Conservation (phyloP, 225 moss, liverwort and hornwort genomes). For the Bryum argenteum region DNA sequence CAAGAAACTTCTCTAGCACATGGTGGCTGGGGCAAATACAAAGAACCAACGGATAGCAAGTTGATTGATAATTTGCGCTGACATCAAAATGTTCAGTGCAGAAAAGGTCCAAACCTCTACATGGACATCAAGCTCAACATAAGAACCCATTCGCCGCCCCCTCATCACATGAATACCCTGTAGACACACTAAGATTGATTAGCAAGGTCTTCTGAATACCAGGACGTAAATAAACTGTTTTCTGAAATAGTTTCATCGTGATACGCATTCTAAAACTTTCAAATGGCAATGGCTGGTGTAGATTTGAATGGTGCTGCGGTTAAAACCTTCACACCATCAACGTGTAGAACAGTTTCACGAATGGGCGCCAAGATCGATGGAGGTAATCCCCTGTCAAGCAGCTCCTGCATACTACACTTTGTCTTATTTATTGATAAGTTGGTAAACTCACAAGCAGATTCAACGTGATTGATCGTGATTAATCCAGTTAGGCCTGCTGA, state of each 20-base stretch:
- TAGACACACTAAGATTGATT: not conserved
- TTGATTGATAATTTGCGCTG: too few relatives aligned
- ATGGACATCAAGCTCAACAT: slow-evolving; percentile 65
- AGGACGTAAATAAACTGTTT: not conserved
- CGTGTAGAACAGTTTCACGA: slow-evolving; percentile 46
- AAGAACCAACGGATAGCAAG: too few relatives aligned
- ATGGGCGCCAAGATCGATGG: slow-evolving; percentile 61
- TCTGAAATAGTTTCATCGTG: not conserved
- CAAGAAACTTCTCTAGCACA: too few relatives aligned
- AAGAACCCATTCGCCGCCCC: slow-evolving; percentile 69
- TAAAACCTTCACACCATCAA: slow-evolving; percentile 66
- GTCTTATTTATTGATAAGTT: slow-evolving; percentile 2
- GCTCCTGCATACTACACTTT: slow-evolving; percentile 63
- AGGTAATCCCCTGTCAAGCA: slow-evolving; percentile 68
- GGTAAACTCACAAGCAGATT: not conserved
- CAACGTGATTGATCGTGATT: not conserved
- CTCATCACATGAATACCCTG: slow-evolving; percentile 65
- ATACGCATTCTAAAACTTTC: not conserved
- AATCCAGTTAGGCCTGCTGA: not conserved
- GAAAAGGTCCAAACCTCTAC: slow-evolving; percentile 47
- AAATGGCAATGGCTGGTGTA: not conserved
- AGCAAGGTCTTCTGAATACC: not conserved
- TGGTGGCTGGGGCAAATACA: too few relatives aligned
- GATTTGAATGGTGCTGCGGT: not conserved
- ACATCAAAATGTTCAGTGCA: not conserved